Evolutionary conservation across 495 filamentous ascomycete species (phyloP), one percentile per base, ranked within the genome.

Genomic region (Hyaloscypha finlandica): DNA sequence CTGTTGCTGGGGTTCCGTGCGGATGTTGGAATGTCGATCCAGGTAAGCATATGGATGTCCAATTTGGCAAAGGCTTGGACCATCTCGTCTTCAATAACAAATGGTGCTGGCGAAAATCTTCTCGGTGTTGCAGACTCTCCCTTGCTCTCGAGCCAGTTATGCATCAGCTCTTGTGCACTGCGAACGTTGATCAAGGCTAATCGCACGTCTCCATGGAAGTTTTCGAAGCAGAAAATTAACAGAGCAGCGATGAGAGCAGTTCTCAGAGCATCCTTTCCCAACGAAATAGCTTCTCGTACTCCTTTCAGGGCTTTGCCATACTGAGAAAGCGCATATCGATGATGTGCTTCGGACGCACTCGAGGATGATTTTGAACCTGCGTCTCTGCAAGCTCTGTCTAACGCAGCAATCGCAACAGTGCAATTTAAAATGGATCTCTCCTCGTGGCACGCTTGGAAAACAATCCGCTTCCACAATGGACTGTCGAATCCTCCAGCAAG

Each of bases 141-240:
- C 11, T 31, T 19, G n/a, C 56, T 59, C 31, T 31, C 56, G 20
- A 59, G 56, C 56, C 56, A 59, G 20, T 33, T 35, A 12, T 59
- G 32, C 56, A 59, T 59, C 56, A 59, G 8, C 8, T 14, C 56
- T 32, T 30, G 22, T 9, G 56, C n/a, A 12, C 32, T 59, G 12
- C 31, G 56, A 22, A 59, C 56, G 20, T 59, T 59, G 8, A 9
- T 35, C 22, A 59, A 35, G 19, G 56, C 22, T 31, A 31, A 35
- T 31, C 56, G 29, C 19, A 59, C 56, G 19, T 59, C 56, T n/a
- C 33, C 59, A n/a, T 42, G 32, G 59, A 61, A 53, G 19, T 53
- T 53, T 16, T 53, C 51, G 51, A 53, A 53, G 51, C 51, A 53
- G 51, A 53, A 53, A n/a, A 53, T 53, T 16, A 53, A 29, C 8